Evolutionary conservation across 805 yeast species (phyloP), one percentile per base, ranked within the genome.

Genomic region (Metschnikowia vanudenii): DNA sequence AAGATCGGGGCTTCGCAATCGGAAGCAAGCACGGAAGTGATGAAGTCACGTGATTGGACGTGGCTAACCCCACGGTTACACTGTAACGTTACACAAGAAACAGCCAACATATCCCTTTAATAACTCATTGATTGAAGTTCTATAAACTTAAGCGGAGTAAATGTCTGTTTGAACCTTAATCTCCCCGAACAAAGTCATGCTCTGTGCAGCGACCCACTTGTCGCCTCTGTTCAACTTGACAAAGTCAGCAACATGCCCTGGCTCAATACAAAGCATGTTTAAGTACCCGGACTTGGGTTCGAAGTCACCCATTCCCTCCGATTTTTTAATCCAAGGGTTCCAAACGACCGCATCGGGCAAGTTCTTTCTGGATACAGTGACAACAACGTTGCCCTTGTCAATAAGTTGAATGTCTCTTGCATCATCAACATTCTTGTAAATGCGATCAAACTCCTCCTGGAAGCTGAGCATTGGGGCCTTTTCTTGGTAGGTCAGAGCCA

Each of bases 241-340:
- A 61, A 86, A 85, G 39, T 83, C 81, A 47, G 79, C 75, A 33
- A 94, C 98, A 55, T 83, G 76, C 36, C 99, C 99, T 2, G 97
- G 95, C 67, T 94, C 99, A 47, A 94, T 79, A 69, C 99, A 94
- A 47, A 94, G 80, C 98, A 94, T 92, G 38, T 84, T 74, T 55
- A 81, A 76, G 72, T 75, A 94, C 5, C 97, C 98, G 44, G 68
- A 65, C 63, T 87, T 88, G 41, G 98, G 99, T 57, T 75, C 78
- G 60, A 92, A 94, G 68, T 94, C 99, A 35, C 74, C 83, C 92
- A 94, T 88, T 1, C 85, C 83, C 19, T 69, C 73, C n/a, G 94
- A 80, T 64, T 86, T 88, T 46, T 85, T 77, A 54, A 79, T 73
- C 99, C 98, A 94, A 31, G 99, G 99, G 67, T 94, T 94, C 99